phyloP scores from a whole-genome alignment of 108 stramenopile genomes.

The Aurantiochytrium sp. region DNA sequence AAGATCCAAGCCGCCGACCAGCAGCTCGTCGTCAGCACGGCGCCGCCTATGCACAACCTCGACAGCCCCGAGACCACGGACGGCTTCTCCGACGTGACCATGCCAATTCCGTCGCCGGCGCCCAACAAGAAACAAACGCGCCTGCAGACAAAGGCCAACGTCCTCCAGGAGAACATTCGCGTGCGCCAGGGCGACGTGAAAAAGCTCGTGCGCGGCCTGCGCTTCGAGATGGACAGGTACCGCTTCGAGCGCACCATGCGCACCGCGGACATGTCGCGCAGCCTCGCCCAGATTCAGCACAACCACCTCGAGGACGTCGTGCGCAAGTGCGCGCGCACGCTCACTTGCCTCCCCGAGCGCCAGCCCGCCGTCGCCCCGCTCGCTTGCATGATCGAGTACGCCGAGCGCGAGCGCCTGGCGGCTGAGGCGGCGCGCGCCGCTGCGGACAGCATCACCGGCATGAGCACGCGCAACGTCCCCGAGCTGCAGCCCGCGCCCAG shows the following conservation, averaged over 20 bases:
- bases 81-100: neutral
- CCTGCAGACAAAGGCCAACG: neutral
- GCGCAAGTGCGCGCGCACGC: neutral
- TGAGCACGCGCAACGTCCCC: neutral
- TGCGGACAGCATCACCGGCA: neutral
- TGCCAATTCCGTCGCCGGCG: neutral
- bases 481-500: neutral
- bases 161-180: neutral
- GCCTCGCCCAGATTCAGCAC: neutral
- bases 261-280: neutral
- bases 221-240: neutral
- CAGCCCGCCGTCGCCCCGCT: neutral
- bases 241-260: constrained; percentile 4
- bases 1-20: neutral
- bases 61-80: neutral
- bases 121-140: neutral
- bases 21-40: neutral
- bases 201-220: neutral
- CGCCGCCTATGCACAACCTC: too few relatives aligned
- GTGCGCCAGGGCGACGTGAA: neutral
- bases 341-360: neutral
- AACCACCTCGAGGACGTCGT: neutral
- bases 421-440: neutral
- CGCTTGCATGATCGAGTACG: constrained; percentile 3
- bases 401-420: neutral